Conservation (phyloP, 305 asterid species). For the Euphrasia arctica region DNA sequence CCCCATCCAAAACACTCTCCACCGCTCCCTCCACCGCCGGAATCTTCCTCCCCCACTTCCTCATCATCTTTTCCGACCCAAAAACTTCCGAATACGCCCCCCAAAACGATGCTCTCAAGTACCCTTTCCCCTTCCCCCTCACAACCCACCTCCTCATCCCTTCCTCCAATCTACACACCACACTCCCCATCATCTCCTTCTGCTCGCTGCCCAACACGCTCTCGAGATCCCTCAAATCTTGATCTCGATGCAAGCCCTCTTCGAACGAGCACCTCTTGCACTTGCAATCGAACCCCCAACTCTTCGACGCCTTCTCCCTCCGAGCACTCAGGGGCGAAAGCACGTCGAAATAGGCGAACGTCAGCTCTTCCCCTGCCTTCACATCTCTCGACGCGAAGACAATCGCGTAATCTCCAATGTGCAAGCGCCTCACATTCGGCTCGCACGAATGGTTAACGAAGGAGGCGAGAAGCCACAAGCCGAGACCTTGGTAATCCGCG, state of each 20-base stretch:
- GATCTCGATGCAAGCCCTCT: slow-evolving; percentile 36
- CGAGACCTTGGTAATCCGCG: slow-evolving; percentile 66
- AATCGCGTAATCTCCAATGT: slow-evolving; percentile 64
- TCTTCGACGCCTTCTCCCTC: slow-evolving; percentile 42
- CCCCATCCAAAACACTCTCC: slow-evolving; percentile 47
- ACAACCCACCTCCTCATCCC: slow-evolving; percentile 65
- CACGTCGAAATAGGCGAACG: slow-evolving; percentile 67
- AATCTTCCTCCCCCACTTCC: slow-evolving; percentile 74
- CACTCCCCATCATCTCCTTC: slow-evolving; percentile 58
- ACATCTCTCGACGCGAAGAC: slow-evolving; percentile 73
- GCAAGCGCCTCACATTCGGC: slow-evolving; percentile 75
- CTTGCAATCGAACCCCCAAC: slow-evolving; percentile 73
- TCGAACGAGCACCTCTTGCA: slow-evolving; percentile 70
- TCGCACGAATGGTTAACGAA: slow-evolving; percentile 82
- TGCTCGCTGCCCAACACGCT: slow-evolving; percentile 41
- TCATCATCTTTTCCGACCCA: slow-evolving; percentile 55
- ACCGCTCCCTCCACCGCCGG: slow-evolving; percentile 51
- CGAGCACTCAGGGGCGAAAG: slow-evolving; percentile 43
- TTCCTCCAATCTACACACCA: slow-evolving; percentile 72
- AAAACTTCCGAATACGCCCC: slow-evolving; percentile 50
- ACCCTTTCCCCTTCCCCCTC: slow-evolving; percentile 74
- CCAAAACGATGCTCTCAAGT: slow-evolving; percentile 82
- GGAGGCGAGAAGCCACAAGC: slow-evolving; percentile 74
- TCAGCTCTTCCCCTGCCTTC: slow-evolving; percentile 80
- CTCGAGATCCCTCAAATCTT: slow-evolving; percentile 66